These are phyloP conservation scores for Eremomyces bilateralis DNA, from an alignment of 495 filamentous ascomycete species.

Conservation along the genomic window DNA sequence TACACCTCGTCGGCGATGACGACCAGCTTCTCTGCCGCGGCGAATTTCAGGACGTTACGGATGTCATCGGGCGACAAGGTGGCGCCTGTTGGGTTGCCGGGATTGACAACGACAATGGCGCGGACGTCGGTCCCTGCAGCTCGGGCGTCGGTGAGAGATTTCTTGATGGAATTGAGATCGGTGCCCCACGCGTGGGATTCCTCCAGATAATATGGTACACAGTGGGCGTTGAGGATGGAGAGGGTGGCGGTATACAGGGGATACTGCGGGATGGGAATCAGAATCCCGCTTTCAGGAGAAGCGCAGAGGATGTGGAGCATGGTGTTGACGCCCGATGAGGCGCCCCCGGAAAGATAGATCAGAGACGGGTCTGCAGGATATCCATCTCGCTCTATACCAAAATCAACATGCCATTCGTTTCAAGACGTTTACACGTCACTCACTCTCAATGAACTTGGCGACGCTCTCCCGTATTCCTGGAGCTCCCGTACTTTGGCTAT, in stretches of 20 bases:
- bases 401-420: constrained; percentile 2
- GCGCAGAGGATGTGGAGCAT: constrained; percentile 77
- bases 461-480: constrained; percentile 69
- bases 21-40: constrained; percentile 67
- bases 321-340: constrained; percentile 84
- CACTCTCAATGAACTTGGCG: constrained; percentile 76
- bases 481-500: constrained; percentile 81
- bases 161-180: constrained; percentile 49
- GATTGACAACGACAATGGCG: constrained; percentile 91
- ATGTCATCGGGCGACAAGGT: constrained; percentile 60
- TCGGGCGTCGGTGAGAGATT: constrained; percentile 47
- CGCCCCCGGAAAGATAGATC: constrained; percentile 75
- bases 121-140: constrained; percentile 62
- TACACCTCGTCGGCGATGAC: constrained; percentile 94
- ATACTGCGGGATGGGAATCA: constrained; percentile 94
- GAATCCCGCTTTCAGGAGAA: constrained; percentile 53
- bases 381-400: constrained; percentile 48
- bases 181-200: constrained; percentile 75
- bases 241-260: constrained; percentile 93
- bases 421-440: constrained; percentile 6
- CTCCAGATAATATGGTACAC: constrained; percentile 83
- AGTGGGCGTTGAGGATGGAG: constrained; percentile 59
- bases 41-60: constrained; percentile 58
- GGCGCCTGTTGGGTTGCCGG: constrained; percentile 89
- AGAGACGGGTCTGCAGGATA: constrained; percentile 54